phyloP scores from a whole-genome alignment of 116 monocot genomes.

The Posidonia oceanica region DNA sequence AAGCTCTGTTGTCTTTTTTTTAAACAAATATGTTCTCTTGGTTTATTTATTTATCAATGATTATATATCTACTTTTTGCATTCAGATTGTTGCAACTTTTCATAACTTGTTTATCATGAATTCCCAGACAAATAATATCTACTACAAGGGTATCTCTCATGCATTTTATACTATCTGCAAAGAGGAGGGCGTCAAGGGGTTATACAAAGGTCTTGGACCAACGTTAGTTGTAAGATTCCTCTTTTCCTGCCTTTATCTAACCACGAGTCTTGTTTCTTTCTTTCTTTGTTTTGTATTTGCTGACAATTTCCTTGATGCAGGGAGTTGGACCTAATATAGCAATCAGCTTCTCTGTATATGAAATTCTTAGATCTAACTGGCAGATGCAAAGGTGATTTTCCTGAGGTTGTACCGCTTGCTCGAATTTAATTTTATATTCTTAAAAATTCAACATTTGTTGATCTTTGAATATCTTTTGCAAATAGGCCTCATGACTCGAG shows the following conservation, averaged over 20 bases:
- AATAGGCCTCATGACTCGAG: slow-evolving; percentile 61
- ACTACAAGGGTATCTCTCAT: slow-evolving; percentile 71
- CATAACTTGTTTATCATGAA: not conserved
- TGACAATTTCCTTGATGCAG: slow-evolving; percentile 12
- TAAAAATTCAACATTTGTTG: not conserved
- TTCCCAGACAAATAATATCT: slow-evolving; percentile 60
- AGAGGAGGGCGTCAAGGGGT: slow-evolving; percentile 61
- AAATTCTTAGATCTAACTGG: slow-evolving; percentile 60
- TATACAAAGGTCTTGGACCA: slow-evolving; percentile 84
- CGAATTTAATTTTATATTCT: not conserved
- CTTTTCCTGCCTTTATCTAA: not conserved
- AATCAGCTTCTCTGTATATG: slow-evolving; percentile 77
- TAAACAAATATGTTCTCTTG: not conserved
- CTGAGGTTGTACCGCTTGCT: slow-evolving; percentile 9
- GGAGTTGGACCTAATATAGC: slow-evolving; percentile 85
- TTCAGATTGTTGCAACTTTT: not conserved
- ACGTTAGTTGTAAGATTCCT: slow-evolving; percentile 49
- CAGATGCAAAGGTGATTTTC: slow-evolving; percentile 46
- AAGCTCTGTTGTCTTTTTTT: no score
- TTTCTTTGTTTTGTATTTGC: not conserved
- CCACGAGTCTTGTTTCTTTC: not conserved
- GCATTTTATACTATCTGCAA: slow-evolving; percentile 60
- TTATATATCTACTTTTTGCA: not conserved
- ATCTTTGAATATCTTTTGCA: not conserved
- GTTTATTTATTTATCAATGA: not conserved